Base-by-base conservation (phyloP, 371 early-diverging fungal species). In the Conidiobolus incongruus region DNA sequence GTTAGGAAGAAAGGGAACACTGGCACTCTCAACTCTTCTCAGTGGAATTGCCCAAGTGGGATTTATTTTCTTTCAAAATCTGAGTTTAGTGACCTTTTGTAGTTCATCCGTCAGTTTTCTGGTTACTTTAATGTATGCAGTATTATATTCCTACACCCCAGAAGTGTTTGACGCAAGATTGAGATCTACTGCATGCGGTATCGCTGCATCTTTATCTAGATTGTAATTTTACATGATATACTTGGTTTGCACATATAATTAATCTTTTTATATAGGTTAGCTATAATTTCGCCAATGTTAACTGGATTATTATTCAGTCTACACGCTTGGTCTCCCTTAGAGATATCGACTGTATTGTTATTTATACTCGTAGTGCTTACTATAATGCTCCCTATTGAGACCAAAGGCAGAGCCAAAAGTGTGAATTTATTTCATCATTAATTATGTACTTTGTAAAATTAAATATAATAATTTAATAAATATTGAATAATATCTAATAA, bases 101-200 rank as follows among this genome's bases (percentile, higher is more conserved):
- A 72, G 75, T 1, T 76, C 81, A 0, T 51, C 69, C 1, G 69
- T 79, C 16, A 69, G 70, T 0, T 69, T 84, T 20, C 56, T 81
- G 19, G 72, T 71, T 29, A 82, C 83, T 2, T 48, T 81, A 16
- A 66, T 81, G 51, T 88, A 83, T 53, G 88, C 84, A 1, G 77
- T 77, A 20, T 67, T 77, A 4, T 87, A 87, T 50, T 73, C 78
- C 0, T 88, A 84, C 45, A 84, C 88, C 12, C 85, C 88, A 0
- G 88, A 88, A 46, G 82, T 81, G 19, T 88, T 88, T 52, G 69
- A 69, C n/a, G 66, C 82, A 0, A 58, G 63, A 8, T 64, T 77
- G 10, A 67, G 88, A 4, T 85, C 84, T 21, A 83, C 83, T 2
- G 84, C 78, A 1, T 72, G 72, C 19, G 88, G 85, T 2, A 69